A percentile compares a stretch with the other conserved stretches of the same genome.
Evolutionary conservation across 345 rosid genomes (phyloP).

Genomic region (Eucalyptus marginata): DNA sequence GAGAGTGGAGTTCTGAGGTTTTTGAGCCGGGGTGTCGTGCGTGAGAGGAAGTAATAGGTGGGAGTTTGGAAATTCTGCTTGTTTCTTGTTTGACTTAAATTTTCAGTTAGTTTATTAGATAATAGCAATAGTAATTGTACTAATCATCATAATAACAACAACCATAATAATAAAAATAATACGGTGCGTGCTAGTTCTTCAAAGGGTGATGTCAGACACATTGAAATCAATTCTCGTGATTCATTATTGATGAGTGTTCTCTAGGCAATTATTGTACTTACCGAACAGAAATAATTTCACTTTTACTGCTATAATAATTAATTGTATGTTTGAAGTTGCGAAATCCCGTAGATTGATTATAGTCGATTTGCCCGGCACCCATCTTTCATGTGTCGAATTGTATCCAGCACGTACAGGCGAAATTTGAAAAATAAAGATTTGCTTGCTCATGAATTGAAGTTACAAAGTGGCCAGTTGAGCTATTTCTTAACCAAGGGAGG

Average conservation of each 20-base stretch:
- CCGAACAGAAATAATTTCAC: rapidly evolving
- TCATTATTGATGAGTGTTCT: rapidly evolving
- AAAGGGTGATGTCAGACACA: background rate
- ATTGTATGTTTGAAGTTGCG: rapidly evolving
- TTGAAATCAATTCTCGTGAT: background rate
- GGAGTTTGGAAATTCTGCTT: background rate
- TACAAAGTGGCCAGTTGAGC: background rate
- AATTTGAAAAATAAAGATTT: background rate
- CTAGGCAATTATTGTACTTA: rapidly evolving
- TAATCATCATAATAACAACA: background rate
- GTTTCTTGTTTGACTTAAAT: background rate
- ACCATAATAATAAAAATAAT: background rate
- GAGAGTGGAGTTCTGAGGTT: background rate
- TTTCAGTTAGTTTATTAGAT: background rate
- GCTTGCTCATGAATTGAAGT: background rate
- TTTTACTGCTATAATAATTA: background rate
- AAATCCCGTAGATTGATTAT: rapidly evolving
- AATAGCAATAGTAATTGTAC: background rate
- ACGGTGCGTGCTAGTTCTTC: background rate
- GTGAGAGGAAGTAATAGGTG: background rate
- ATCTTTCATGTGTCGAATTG: background rate
- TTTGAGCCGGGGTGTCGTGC: background rate
- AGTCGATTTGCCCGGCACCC: rapidly evolving
- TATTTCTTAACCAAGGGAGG: background rate
- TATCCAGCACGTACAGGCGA: background rate